These are phyloP conservation scores for Synchytrium microbalum DNA, from an alignment of 371 early-diverging fungal species.

Conservation along the genomic window DNA sequence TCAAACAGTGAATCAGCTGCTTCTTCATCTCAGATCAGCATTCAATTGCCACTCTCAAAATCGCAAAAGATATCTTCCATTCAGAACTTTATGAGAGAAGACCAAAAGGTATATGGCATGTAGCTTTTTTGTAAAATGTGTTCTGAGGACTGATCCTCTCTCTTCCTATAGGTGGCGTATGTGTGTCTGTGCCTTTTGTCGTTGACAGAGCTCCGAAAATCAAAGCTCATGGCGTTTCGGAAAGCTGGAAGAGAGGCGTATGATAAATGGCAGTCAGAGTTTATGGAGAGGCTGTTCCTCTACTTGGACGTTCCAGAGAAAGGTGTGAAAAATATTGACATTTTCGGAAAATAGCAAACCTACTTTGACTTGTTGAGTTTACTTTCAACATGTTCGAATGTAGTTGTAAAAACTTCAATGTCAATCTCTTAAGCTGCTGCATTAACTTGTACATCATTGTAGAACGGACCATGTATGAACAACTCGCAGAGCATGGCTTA, in stretches of 20 bases:
- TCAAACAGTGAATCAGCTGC: too few species aligned
- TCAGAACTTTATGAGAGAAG: background rate
- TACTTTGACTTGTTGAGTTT: too few species aligned
- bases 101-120: background rate
- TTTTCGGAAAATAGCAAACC: too few species aligned
- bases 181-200: slow-evolving; percentile 64
- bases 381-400: too few species aligned
- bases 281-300: slow-evolving; percentile 35
- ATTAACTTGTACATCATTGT: background rate
- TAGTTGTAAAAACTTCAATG: background rate
- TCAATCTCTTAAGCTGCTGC: background rate
- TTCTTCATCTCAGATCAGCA: too few species aligned
- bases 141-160: background rate
- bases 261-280: slow-evolving; percentile 20
- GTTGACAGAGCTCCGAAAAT: slow-evolving; percentile 49
- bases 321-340: too few species aligned
- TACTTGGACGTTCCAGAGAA: slow-evolving; percentile 24
- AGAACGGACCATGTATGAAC: slow-evolving; percentile 70
- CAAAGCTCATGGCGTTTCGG: slow-evolving; percentile 32
- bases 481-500: slow-evolving; percentile 61
- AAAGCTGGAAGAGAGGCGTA: slow-evolving; percentile 31
- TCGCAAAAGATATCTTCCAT: background rate
- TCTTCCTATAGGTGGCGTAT: slow-evolving; percentile 48
- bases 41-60: background rate
- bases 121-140: background rate